Evolutionary conservation across 2,329 filamentous ascomycete genomes (phyloP).

Genomic region (Lachnellula willkommii): DNA sequence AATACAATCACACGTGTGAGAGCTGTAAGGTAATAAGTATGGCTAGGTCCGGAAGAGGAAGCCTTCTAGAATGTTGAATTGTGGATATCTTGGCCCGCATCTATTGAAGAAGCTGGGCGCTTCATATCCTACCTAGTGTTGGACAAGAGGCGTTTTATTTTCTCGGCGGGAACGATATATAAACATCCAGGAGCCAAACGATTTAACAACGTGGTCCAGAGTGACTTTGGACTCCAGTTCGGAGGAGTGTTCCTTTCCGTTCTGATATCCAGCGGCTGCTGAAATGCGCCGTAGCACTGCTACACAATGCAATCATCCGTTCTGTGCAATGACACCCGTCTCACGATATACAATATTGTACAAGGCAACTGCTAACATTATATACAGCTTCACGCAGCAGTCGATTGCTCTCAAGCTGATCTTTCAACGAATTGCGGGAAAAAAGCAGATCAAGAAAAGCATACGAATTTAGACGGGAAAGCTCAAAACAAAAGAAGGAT

Average conservation of each 20-base stretch:
- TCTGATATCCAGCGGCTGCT: not conserved
- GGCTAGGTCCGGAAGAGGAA: not conserved
- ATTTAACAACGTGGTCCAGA: not conserved
- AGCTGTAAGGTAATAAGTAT: not conserved
- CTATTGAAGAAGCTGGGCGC: not conserved
- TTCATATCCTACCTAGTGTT: not conserved
- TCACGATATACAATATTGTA: too few relatives aligned
- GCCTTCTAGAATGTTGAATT: not conserved
- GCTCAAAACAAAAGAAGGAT: not conserved
- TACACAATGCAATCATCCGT: too few relatives aligned
- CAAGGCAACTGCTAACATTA: too few relatives aligned
- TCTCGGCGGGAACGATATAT: not conserved
- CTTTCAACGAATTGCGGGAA: not conserved
- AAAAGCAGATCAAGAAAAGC: not conserved
- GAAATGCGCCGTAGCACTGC: not conserved
- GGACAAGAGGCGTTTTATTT: not conserved
- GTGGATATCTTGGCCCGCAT: not conserved
- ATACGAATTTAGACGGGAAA: not conserved
- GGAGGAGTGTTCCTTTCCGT: not conserved
- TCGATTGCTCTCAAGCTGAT: too few relatives aligned
- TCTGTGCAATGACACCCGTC: too few relatives aligned
- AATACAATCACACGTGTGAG: not conserved
- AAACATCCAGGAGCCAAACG: not conserved
- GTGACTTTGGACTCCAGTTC: not conserved
- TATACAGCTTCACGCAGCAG: too few relatives aligned